phyloP scores from a whole-genome alignment of 1,284 basidiomycete species.

The Prillingera fragicola region DNA sequence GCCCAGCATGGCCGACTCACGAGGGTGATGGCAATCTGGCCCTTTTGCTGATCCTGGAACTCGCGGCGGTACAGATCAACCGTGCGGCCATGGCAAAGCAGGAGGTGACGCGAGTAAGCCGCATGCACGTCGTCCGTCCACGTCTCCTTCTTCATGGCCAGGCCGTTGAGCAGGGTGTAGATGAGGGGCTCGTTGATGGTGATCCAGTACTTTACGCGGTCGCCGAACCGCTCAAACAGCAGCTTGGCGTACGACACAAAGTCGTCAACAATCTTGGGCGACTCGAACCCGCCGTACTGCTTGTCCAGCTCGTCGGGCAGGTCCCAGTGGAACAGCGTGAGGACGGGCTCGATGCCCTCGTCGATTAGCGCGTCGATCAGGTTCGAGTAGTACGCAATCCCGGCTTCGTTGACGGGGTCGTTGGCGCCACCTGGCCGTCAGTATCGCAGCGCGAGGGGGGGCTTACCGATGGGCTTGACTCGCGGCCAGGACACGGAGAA shows the following conservation, averaged over 20 bases:
- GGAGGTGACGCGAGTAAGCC: constrained; percentile 12
- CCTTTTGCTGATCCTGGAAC: constrained; percentile 20
- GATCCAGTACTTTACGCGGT: constrained; percentile 65
- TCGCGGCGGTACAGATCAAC: constrained; percentile 26
- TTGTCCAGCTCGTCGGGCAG: constrained; percentile 63
- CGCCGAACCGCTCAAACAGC: constrained; percentile 65
- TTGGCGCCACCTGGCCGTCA: constrained; percentile 50
- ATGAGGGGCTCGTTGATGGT: constrained; percentile 42
- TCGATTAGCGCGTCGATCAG: constrained; percentile 59
- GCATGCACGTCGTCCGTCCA: constrained; percentile 9
- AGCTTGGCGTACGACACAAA: constrained; percentile 61
- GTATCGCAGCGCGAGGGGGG: neutral
- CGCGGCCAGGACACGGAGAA: constrained; percentile 68
- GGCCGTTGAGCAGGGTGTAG: constrained; percentile 13
- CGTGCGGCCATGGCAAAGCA: constrained; percentile 25
- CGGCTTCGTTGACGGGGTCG: constrained; percentile 61
- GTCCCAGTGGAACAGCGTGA: constrained; percentile 55
- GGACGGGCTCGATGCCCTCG: constrained; percentile 47
- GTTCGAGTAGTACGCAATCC: constrained; percentile 59
- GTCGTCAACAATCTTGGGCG: constrained; percentile 51
- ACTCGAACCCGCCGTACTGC: constrained; percentile 61
- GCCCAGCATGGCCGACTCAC: constrained; percentile 8
- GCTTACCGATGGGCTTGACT: constrained; percentile 58
- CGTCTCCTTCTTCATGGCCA: constrained; percentile 1
- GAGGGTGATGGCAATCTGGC: constrained; percentile 28